Percentiles rank a stretch among this genome's conserved stretches.
Conservation (phyloP, 192 early-diverging fungal genomes). For the Funneliformis geosporum region DNA sequence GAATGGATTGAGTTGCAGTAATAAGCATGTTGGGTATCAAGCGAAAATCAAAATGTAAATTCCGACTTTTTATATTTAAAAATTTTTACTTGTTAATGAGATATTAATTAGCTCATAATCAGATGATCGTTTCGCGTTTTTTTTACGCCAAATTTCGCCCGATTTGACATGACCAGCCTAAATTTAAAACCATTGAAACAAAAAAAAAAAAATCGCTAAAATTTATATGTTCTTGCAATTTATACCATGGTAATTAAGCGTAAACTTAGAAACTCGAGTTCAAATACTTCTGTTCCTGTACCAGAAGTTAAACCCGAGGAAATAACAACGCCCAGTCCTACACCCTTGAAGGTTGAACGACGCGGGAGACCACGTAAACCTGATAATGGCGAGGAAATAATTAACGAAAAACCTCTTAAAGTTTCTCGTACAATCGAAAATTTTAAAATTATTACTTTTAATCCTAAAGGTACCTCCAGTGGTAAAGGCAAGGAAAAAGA, state of each 20-base stretch:
- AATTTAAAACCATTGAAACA: too few species aligned
- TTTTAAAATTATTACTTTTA: slow-evolving; percentile 4
- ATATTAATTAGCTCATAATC: too few species aligned
- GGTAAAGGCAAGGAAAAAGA: slow-evolving; percentile 15
- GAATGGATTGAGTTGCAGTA: slow-evolving; percentile 43
- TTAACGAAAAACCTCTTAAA: slow-evolving; percentile 1
- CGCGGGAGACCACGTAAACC: slow-evolving; percentile 1
- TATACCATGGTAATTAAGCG: not conserved
- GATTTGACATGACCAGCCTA: too few species aligned
- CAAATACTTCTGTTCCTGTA: not conserved
- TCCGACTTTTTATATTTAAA: too few species aligned
- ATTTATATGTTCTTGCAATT: too few species aligned
- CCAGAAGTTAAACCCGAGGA: not conserved
- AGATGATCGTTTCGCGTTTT: too few species aligned
- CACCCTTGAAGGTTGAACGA: not conserved
- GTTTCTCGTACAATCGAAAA: not conserved
- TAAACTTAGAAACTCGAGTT: not conserved
- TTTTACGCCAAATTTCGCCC: too few species aligned
- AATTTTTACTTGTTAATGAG: too few species aligned
- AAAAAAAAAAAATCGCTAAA: too few species aligned
- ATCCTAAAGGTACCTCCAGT: not conserved
- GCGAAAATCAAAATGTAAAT: too few species aligned
- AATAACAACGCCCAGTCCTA: not conserved
- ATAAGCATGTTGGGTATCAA: slow-evolving; percentile 44
- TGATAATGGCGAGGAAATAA: not conserved